phyloP scores from a whole-genome alignment of 2,329 filamentous ascomycete genomes.

The Chaetothyriales sp. region DNA sequence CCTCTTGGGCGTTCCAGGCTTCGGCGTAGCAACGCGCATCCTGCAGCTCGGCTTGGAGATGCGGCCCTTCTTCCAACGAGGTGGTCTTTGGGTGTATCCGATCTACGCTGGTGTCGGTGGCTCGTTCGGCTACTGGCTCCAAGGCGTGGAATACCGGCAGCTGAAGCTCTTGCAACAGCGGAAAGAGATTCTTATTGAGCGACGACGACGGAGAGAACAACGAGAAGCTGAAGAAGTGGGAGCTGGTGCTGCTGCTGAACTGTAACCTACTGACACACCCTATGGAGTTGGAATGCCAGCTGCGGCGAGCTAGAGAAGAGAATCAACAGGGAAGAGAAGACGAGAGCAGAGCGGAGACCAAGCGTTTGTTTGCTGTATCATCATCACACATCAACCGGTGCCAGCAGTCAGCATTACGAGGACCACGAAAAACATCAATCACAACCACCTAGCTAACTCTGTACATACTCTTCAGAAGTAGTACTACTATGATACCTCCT shows the following conservation, averaged over 20 bases:
- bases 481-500: not conserved
- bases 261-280: not conserved
- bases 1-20: conserved; percentile 3
- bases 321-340: not conserved
- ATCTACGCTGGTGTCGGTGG: conserved; percentile 73
- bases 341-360: not conserved
- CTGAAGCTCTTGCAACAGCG: conserved; percentile 62
- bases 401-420: not conserved
- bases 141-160: conserved; percentile 77
- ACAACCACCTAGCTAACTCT: conserved; percentile 6
- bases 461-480: conserved; percentile 1
- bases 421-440: not conserved
- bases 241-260: not conserved
- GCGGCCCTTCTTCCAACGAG: conserved; percentile 79
- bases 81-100: conserved; percentile 83
- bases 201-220: conserved; percentile 65
- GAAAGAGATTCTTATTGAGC: conserved; percentile 71
- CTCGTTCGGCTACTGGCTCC: conserved; percentile 93
- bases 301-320: not conserved
- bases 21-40: conserved; percentile 80
- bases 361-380: not conserved
- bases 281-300: not conserved
- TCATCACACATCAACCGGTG: not conserved
- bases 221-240: conserved; percentile 37
- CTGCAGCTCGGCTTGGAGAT: conserved; percentile 99